Evolutionary conservation across 345 rosid species (phyloP).

Genomic region (Cardamine resedifolia): DNA sequence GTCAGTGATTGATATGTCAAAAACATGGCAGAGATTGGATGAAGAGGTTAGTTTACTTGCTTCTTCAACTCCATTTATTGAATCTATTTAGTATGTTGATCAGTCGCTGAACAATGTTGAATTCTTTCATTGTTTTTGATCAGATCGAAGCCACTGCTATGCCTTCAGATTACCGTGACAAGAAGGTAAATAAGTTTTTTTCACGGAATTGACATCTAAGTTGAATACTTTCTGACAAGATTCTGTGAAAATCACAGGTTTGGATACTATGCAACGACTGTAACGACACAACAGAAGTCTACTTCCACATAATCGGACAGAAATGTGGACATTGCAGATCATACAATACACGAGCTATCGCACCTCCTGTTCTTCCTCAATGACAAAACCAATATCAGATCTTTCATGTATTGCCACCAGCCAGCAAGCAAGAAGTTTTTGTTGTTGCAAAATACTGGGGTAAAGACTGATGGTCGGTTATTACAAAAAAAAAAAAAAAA

Average conservation of each 20-base stretch:
- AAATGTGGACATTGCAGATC: constrained; percentile 93
- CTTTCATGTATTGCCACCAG: constrained; percentile 9
- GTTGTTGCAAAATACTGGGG: constrained; percentile 26
- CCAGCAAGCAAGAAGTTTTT: constrained; percentile 27
- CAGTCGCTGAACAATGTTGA: background rate
- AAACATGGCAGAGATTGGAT: constrained; percentile 80
- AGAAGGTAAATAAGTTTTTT: constrained; percentile 53
- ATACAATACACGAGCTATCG: constrained; percentile 80
- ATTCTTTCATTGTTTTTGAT: constrained; percentile 1
- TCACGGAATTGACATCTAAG: background rate
- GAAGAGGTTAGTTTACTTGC: constrained; percentile 69
- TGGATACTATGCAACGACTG: constrained; percentile 99
- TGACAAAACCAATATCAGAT: constrained; percentile 39
- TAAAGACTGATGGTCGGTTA: constrained; percentile 6
- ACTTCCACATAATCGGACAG: constrained; percentile 88
- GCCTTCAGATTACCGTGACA: constrained; percentile 87
- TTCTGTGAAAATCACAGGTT: constrained; percentile 49
- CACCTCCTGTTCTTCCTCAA: constrained; percentile 85
- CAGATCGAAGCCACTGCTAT: constrained; percentile 83
- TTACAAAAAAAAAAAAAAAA: background rate
- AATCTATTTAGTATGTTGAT: background rate
- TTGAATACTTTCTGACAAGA: background rate
- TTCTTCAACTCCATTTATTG: background rate
- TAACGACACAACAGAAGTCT: constrained; percentile 88
- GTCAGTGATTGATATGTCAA: constrained; percentile 88